A percentile compares a stretch with the other conserved stretches of the same genome.
These are phyloP conservation scores for Ophiostoma himal-ulmi DNA, from an alignment of 2,329 filamentous ascomycete genomes.

Conservation along the genomic window DNA sequence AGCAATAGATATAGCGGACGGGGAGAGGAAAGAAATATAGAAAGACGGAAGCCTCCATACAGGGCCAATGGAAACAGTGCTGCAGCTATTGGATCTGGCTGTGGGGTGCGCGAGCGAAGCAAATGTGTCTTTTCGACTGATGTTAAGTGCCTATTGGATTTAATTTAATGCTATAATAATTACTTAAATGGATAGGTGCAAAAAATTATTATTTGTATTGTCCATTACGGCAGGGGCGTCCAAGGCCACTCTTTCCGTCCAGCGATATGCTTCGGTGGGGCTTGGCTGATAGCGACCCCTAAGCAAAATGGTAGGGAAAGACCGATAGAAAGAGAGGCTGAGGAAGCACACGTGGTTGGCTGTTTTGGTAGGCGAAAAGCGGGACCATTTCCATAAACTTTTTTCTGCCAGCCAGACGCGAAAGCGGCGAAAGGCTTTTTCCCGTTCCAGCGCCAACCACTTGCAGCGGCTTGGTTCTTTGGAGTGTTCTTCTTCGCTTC, in stretches of 20 bases:
- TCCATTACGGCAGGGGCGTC: background rate
- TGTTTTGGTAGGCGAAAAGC: background rate
- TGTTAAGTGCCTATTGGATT: background rate
- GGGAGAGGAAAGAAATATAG: constrained; percentile 3
- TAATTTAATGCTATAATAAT: background rate
- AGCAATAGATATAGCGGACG: background rate
- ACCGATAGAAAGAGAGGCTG: background rate
- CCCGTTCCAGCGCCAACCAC: constrained; percentile 5
- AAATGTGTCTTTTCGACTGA: constrained; percentile 6
- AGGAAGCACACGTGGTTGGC: background rate
- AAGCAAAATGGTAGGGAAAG: background rate
- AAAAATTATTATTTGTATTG: background rate
- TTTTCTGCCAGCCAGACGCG: constrained; percentile 14
- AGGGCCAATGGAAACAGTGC: constrained; percentile 7
- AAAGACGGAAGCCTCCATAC: background rate
- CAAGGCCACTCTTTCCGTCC: background rate
- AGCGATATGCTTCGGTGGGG: background rate
- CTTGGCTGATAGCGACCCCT: background rate
- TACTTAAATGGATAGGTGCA: background rate
- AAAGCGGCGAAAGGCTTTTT: constrained; percentile 19
- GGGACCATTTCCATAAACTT: background rate
- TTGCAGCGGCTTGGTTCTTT: background rate
- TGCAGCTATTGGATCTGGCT: background rate
- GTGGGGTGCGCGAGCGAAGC: constrained; percentile 9
- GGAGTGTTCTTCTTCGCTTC: constrained; percentile 5